Evolutionary conservation across 345 rosid genomes (phyloP).

Genomic region (Laguncularia racemosa): DNA sequence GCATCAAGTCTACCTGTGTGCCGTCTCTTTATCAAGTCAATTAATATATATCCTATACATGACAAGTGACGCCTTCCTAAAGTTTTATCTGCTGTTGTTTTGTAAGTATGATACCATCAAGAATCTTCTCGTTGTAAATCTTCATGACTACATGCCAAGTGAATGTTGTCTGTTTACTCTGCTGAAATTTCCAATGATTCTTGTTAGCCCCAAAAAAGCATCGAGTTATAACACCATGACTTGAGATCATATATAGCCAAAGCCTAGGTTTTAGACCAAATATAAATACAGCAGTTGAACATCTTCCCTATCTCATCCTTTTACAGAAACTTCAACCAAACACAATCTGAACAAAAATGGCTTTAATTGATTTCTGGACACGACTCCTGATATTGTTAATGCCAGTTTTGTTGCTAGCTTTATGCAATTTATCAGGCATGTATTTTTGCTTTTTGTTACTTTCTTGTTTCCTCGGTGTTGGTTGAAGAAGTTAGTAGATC

Average conservation of each 20-base stretch:
- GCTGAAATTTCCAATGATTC: conserved; percentile 20
- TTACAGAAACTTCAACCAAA: background rate
- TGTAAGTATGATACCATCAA: background rate
- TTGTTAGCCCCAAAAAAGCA: conserved; percentile 5
- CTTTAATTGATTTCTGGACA: background rate
- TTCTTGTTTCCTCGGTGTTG: background rate
- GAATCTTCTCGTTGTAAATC: background rate
- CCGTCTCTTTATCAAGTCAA: too few species aligned
- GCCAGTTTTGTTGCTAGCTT: conserved; percentile 8
- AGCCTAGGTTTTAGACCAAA: too few species aligned
- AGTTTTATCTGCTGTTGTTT: background rate
- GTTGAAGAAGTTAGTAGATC: background rate
- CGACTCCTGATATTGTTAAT: conserved; percentile 1
- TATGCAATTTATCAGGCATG: conserved; percentile 33
- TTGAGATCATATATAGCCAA: too few species aligned
- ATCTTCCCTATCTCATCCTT: too few species aligned
- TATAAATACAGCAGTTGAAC: too few species aligned
- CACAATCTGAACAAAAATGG: background rate
- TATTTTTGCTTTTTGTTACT: conserved; percentile 1
- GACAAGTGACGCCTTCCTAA: background rate
- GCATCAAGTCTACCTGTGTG: too few species aligned
- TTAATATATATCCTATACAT: too few species aligned
- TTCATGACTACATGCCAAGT: too few species aligned
- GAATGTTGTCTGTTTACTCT: background rate
- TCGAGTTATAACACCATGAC: background rate